A percentile compares a stretch with the other conserved stretches of the same genome.
Conservation (phyloP, 2,329 filamentous ascomycete species). For the Dothidotthia symphoricarpi region DNA sequence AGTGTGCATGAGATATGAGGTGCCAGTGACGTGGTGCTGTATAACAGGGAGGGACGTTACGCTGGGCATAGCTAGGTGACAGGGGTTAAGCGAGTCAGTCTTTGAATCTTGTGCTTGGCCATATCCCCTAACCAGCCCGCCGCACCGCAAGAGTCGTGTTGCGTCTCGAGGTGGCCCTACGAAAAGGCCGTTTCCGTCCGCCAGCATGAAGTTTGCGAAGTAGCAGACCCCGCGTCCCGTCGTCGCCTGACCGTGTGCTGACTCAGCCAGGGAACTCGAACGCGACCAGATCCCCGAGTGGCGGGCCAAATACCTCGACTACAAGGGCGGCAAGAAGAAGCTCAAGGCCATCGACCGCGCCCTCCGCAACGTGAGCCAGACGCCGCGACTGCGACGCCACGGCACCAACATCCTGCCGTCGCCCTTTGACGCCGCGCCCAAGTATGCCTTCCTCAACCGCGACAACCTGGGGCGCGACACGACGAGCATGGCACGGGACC, state of each 20-base stretch:
- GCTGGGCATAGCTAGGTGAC: no score
- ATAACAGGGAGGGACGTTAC: no score
- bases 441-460: conserved; percentile 45
- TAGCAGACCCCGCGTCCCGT: conserved; percentile 25
- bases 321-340: conserved; percentile 93
- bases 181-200: no score
- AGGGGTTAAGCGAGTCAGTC: no score
- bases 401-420: conserved; percentile 35
- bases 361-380: conserved; percentile 60
- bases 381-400: conserved; percentile 44
- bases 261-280: conserved; percentile 67
- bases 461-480: conserved; percentile 20
- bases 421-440: conserved; percentile 39
- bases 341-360: conserved; percentile 79
- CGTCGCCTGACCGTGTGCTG: conserved; percentile 2
- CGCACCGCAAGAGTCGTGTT: no score
- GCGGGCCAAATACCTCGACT: conserved; percentile 90
- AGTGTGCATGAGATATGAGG: no score
- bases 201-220: conserved; percentile 62
- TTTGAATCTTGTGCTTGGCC: no score
- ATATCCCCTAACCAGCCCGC: no score
- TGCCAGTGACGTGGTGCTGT: no score
- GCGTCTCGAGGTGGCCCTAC: no score
- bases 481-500: conserved; percentile 16
- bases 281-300: conserved; percentile 90